These are phyloP conservation scores for Hypoxylon sp. DNA, from an alignment of 2,329 filamentous ascomycete species.

Conservation along the genomic window DNA sequence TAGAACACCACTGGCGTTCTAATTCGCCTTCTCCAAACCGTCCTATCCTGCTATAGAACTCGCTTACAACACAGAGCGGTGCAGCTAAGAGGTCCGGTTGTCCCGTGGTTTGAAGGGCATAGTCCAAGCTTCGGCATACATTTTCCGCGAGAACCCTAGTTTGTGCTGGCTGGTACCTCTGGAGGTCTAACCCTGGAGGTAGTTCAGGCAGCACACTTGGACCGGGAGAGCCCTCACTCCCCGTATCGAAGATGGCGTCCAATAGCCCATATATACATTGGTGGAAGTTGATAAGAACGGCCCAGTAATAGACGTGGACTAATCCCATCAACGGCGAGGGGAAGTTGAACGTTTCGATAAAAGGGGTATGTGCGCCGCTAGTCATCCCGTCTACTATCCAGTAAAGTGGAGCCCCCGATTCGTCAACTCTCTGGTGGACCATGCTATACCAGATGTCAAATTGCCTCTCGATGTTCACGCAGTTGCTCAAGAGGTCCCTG, in stretches of 20 bases:
- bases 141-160: conserved; percentile 62
- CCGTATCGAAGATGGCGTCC: conserved; percentile 61
- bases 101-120: conserved; percentile 58
- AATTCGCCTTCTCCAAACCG: conserved; percentile 46
- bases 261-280: conserved; percentile 64
- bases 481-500: conserved; percentile 64
- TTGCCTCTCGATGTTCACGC: conserved; percentile 63
- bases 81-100: conserved; percentile 52
- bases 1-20: conserved; percentile 50
- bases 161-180: conserved; percentile 59
- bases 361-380: conserved; percentile 57
- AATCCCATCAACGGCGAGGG: conserved; percentile 61
- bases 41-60: conserved; percentile 49
- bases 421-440: conserved; percentile 42
- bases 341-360: conserved; percentile 63
- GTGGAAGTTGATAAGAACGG: conserved; percentile 64
- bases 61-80: conserved; percentile 50
- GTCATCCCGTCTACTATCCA: conserved; percentile 56
- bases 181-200: conserved; percentile 59
- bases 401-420: conserved; percentile 53
- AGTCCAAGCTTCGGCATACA: conserved; percentile 67
- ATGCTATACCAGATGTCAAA: conserved; percentile 64
- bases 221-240: conserved; percentile 57
- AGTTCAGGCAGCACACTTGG: conserved; percentile 59
- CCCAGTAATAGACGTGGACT: conserved; percentile 69